Percentiles rank a stretch among this genome's conserved stretches.
Conservation (phyloP, 345 rosid species). For the Aurinia saxatilis region DNA sequence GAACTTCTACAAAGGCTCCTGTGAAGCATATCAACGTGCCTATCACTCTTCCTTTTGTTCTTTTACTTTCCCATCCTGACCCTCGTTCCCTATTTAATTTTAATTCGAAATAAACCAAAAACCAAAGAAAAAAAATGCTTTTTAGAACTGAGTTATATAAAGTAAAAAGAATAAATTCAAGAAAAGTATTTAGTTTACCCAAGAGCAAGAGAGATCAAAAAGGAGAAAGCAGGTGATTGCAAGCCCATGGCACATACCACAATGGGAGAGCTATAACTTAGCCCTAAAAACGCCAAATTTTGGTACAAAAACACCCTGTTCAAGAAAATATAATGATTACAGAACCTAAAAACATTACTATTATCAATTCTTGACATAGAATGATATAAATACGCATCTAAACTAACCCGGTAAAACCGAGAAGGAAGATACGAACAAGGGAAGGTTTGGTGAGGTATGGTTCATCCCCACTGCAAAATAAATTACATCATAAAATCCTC, state of each 20-base stretch:
- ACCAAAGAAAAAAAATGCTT: not conserved
- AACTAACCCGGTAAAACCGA: constrained; percentile 29
- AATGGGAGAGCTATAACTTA: constrained; percentile 66
- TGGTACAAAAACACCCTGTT: constrained; percentile 54
- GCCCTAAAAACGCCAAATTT: constrained; percentile 58
- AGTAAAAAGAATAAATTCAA: not conserved
- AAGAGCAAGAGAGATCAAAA: constrained; percentile 44
- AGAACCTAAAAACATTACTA: not conserved
- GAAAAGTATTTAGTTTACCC: constrained; percentile 35
- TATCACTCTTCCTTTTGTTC: constrained; percentile 36
- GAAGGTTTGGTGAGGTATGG: constrained; percentile 25
- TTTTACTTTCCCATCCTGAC: constrained; percentile 40
- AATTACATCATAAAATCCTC: too few species aligned
- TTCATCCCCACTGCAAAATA: constrained; percentile 3
- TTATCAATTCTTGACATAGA: not conserved
- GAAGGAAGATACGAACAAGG: constrained; percentile 25
- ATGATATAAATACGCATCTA: not conserved
- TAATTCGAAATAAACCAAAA: not conserved
- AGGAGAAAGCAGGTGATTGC: constrained; percentile 57
- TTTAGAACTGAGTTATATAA: not conserved
- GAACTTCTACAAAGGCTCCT: constrained; percentile 47
- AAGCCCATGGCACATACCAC: constrained; percentile 83
- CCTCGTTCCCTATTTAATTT: constrained; percentile 31
- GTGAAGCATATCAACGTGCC: constrained; percentile 49
- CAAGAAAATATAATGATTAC: not conserved